Percentiles rank a stretch among this genome's conserved stretches.
These are phyloP conservation scores for Beta corolliflora DNA, from an alignment of 179 eudicot species.

Conservation along the genomic window DNA sequence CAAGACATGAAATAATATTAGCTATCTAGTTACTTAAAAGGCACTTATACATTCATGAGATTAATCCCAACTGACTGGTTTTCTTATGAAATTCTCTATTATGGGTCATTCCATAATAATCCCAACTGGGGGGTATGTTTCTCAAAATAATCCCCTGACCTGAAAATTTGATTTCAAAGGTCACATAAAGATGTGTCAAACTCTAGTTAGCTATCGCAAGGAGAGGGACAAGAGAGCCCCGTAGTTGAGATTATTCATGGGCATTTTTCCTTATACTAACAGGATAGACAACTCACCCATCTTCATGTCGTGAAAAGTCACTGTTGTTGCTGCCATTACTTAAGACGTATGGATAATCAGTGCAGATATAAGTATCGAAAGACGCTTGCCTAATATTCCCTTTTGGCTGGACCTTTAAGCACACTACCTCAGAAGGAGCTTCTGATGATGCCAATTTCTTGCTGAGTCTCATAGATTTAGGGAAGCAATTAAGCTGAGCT, in stretches of 20 bases:
- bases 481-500: slow-evolving; percentile 50
- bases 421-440: slow-evolving; percentile 33
- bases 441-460: slow-evolving; percentile 39
- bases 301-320: slow-evolving; percentile 36
- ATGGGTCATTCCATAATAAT: too few species aligned
- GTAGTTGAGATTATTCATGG: too few species aligned
- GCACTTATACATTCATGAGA: not conserved
- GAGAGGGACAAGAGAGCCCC: too few species aligned
- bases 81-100: too few species aligned
- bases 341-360: slow-evolving; percentile 43
- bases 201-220: too few species aligned
- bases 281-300: slow-evolving; percentile 41
- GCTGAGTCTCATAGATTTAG: slow-evolving; percentile 42
- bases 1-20: slow-evolving; percentile 6
- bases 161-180: too few species aligned
- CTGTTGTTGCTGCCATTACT: slow-evolving; percentile 35
- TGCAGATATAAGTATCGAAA: slow-evolving; percentile 46
- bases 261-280: not conserved
- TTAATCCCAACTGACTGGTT: too few species aligned
- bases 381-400: slow-evolving; percentile 39
- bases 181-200: too few species aligned
- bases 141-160: too few species aligned
- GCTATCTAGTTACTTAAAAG: not conserved
- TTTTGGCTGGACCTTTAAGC: slow-evolving; percentile 35
- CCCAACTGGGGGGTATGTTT: too few species aligned